These are phyloP conservation scores for Xylariaceae sp. DNA, from an alignment of 2,329 filamentous ascomycete species.

Conservation along the genomic window DNA sequence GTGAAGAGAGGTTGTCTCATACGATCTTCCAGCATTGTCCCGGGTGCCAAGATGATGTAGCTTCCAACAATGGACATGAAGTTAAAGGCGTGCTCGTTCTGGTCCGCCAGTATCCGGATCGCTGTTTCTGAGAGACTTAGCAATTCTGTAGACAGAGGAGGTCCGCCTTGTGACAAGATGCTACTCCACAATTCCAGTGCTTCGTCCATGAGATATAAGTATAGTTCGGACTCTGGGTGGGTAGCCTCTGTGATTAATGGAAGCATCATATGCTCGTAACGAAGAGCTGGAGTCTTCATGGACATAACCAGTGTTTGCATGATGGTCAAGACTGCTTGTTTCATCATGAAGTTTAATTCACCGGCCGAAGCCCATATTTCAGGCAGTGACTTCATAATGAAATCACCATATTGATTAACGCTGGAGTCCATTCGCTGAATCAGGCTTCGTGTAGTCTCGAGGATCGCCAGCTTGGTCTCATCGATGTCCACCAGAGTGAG, in stretches of 20 bases:
- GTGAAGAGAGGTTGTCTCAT: slow-evolving; percentile 46
- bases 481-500: slow-evolving; percentile 74
- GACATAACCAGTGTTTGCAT: slow-evolving; percentile 81
- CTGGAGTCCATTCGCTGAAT: slow-evolving; percentile 78
- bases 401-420: slow-evolving; percentile 65
- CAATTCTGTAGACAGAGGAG: slow-evolving; percentile 59
- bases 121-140: slow-evolving; percentile 57
- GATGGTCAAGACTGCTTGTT: slow-evolving; percentile 85
- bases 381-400: slow-evolving; percentile 76
- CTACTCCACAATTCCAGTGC: slow-evolving; percentile 84
- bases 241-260: slow-evolving; percentile 80
- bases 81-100: slow-evolving; percentile 57
- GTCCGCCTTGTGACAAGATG: slow-evolving; percentile 62
- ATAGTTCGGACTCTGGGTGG: slow-evolving; percentile 67
- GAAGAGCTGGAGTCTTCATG: slow-evolving; percentile 71
- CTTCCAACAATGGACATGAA: slow-evolving; percentile 63
- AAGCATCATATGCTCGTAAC: slow-evolving; percentile 75
- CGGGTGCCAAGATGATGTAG: slow-evolving; percentile 67
- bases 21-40: slow-evolving; percentile 57
- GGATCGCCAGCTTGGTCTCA: slow-evolving; percentile 84
- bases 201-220: slow-evolving; percentile 85
- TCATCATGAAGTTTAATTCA: slow-evolving; percentile 80
- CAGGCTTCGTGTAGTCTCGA: slow-evolving; percentile 79
- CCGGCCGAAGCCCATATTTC: slow-evolving; percentile 80
- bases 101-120: slow-evolving; percentile 63